These are phyloP conservation scores for Pseudoturritis turrita DNA, from an alignment of 345 rosid genomes.

Conservation along the genomic window DNA sequence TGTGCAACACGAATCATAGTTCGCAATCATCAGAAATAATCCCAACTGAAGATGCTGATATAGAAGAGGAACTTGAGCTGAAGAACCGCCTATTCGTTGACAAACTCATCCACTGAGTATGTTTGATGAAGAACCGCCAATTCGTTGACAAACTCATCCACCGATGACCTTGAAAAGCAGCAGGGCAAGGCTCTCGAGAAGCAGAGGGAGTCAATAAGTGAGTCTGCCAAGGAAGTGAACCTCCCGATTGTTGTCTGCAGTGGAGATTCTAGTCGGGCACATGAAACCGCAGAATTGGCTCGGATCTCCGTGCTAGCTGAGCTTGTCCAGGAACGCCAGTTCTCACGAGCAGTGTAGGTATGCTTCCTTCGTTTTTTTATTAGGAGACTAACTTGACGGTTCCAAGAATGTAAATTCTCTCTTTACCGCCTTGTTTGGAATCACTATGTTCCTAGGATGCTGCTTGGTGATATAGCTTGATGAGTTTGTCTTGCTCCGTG, in stretches of 20 bases:
- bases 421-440: not conserved
- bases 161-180: constrained; percentile 56
- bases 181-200: constrained; percentile 25
- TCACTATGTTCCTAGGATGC: not conserved
- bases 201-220: constrained; percentile 15
- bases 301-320: constrained; percentile 20
- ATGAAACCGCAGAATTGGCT: constrained; percentile 15
- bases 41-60: too few relatives aligned
- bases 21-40: too few relatives aligned
- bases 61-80: too few relatives aligned
- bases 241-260: constrained; percentile 45
- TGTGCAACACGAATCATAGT: too few relatives aligned
- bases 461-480: too few relatives aligned
- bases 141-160: too few relatives aligned
- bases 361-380: not conserved
- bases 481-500: not conserved
- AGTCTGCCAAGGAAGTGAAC: constrained; percentile 15
- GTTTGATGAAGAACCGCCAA: too few relatives aligned
- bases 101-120: too few relatives aligned
- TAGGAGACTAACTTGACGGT: not conserved
- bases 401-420: not conserved
- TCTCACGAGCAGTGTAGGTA: constrained; percentile 73
- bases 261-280: constrained; percentile 35
- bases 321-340: constrained; percentile 49
- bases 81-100: too few relatives aligned